phyloP scores from a whole-genome alignment of 192 early-diverging fungal species.

The Backusella liffmaniae region DNA sequence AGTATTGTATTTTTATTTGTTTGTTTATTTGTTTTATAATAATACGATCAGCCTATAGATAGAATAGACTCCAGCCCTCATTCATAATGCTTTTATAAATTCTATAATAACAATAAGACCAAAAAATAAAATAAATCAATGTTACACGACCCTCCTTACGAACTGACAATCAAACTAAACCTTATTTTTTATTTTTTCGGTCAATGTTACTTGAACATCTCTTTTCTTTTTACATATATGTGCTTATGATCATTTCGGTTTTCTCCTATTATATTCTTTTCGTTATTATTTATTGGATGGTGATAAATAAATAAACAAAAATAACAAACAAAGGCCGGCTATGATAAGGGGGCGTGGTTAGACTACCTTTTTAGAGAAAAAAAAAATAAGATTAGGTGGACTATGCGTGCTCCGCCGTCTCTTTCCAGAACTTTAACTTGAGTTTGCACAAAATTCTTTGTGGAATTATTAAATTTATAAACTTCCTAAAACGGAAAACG shows the following conservation, averaged over 20 bases:
- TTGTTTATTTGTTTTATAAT: background rate
- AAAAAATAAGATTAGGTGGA: background rate
- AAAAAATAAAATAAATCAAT: background rate
- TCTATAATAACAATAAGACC: background rate
- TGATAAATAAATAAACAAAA: background rate
- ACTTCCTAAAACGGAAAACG: background rate
- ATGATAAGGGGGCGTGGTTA: background rate
- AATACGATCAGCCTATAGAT: background rate
- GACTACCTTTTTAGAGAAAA: background rate
- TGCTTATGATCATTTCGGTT: background rate
- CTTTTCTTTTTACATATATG: background rate
- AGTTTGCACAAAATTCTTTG: background rate
- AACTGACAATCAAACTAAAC: constrained; percentile 6
- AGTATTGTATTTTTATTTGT: background rate
- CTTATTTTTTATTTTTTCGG: background rate
- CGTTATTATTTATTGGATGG: too few relatives aligned
- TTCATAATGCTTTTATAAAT: background rate
- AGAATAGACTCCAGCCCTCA: background rate
- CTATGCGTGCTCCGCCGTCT: background rate
- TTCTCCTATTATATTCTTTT: background rate
- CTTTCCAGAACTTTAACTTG: background rate
- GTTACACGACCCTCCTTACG: background rate
- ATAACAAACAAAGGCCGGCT: background rate
- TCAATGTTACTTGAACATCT: background rate
- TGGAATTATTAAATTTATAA: constrained; percentile 3